Evolutionary conservation across 2,329 filamentous ascomycete species (phyloP), one percentile per base, ranked within the genome.

Genomic region (Alternaria burnsii): DNA sequence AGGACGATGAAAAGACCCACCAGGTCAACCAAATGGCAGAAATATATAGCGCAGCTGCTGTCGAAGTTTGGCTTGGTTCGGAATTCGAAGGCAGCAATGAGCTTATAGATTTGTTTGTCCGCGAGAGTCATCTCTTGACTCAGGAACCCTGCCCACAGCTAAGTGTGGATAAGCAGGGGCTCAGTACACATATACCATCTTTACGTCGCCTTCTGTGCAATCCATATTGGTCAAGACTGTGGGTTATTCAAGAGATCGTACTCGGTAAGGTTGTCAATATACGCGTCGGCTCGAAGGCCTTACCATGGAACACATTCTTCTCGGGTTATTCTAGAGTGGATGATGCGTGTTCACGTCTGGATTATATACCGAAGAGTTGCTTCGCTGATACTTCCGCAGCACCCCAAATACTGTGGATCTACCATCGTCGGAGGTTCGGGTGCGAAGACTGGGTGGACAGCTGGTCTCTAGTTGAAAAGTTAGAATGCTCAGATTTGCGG

Each of bases 81-180:
- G 30, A 30, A 1, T 50, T 50, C 0, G 20, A 50, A 5, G 46
- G 46, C 3, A 50, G 46, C 14, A 3, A 50, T 2, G 9, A 50
- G 0, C 5, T 50, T 0, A 1, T 50, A 9, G 46, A 50, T 3
- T 3, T 26, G 9, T 26, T 50, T 1, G 1, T 8, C 14, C 20
- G 0, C 0, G 46, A 48, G 4, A 36, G 12, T 48, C 0, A 0
- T n/a, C 3, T 22, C 12, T 11, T 3, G 5, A 20, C 0, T 2
- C 44, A 48, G 2, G 1, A 5, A 9, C 14, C 7, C 12, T 0
- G 0, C 10, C 18, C 4, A 6, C 5, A 2, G 18, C 4, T 34
- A 12, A 14, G 10, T 20, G 3, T 48, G 18, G 7, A 18, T 22
- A 11, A 44, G 16, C 14, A 3, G 8, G 5, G 5, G 1, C 2